A percentile compares a stretch with the other conserved stretches of the same genome.
Conservation (phyloP, 108 stramenopile genomes). For the Craspedostauros australis region DNA sequence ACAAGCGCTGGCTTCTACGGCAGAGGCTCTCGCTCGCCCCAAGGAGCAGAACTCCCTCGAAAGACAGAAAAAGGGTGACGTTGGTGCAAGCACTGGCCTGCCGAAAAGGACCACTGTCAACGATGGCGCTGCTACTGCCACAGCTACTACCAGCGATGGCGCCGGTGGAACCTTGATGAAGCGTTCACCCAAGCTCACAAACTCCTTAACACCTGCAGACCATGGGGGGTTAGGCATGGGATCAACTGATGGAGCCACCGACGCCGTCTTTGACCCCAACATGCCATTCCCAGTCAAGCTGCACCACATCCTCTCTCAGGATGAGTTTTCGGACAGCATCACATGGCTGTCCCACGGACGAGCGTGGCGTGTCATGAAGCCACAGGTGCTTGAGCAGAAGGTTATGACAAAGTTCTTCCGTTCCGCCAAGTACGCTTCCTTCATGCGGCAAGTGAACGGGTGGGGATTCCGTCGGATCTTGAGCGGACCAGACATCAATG, state of each 20-base stretch:
- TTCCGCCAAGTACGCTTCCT: constrained; percentile 28
- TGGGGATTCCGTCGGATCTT: constrained; percentile 31
- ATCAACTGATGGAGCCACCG: background rate
- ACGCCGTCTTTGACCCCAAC: constrained; percentile 14
- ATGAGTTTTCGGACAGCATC: constrained; percentile 28
- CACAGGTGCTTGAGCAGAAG: constrained; percentile 24
- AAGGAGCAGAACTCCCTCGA: too few relatives aligned
- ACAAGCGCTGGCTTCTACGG: too few relatives aligned
- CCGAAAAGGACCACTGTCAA: too few relatives aligned
- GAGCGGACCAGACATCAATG: constrained; percentile 30
- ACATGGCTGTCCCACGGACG: constrained; percentile 41
- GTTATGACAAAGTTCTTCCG: constrained; percentile 35
- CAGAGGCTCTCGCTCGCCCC: too few relatives aligned
- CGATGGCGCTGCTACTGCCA: too few relatives aligned
- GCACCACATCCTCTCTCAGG: constrained; percentile 31
- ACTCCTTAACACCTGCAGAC: background rate
- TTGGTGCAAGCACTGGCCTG: too few relatives aligned
- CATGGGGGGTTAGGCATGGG: too few relatives aligned
- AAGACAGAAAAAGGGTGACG: too few relatives aligned
- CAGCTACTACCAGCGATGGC: too few relatives aligned
- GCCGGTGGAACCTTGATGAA: too few relatives aligned
- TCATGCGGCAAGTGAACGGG: constrained; percentile 45
- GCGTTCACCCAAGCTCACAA: too few relatives aligned
- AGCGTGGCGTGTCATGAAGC: constrained; percentile 30
- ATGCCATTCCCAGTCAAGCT: constrained; percentile 39